These are phyloP conservation scores for Cunninghamia lanceolata DNA, from an alignment of 75 land plant genomes.

Conservation along the genomic window DNA sequence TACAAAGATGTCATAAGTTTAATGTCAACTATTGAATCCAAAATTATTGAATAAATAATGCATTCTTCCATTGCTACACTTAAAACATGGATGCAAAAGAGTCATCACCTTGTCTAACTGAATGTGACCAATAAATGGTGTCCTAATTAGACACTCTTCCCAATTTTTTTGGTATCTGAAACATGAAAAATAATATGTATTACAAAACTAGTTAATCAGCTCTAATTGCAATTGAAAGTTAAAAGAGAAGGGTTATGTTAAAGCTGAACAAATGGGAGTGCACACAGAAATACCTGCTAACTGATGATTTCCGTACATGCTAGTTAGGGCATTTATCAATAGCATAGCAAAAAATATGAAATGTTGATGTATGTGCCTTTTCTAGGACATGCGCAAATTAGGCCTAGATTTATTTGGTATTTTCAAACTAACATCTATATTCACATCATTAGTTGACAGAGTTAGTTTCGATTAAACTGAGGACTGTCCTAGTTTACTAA, in stretches of 20 bases:
- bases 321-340: neutral
- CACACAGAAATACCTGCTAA: neutral
- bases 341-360: neutral
- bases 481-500: too few relatives aligned
- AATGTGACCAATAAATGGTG: slow-evolving; percentile 7
- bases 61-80: neutral
- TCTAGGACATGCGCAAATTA: neutral
- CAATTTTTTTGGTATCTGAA: slow-evolving; percentile 5
- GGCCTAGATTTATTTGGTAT: too few relatives aligned
- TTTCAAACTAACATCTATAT: too few relatives aligned
- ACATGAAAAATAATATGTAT: neutral
- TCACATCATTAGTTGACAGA: too few relatives aligned
- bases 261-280: neutral
- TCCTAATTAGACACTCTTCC: neutral
- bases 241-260: neutral
- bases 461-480: too few relatives aligned
- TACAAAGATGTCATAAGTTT: neutral
- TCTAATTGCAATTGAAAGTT: neutral
- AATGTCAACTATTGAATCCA: neutral
- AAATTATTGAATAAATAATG: neutral
- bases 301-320: neutral
- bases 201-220: neutral
- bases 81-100: neutral
- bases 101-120: slow-evolving; percentile 7
- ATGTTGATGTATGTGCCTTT: neutral